A percentile compares a stretch with the other conserved stretches of the same genome.
phyloP scores from a whole-genome alignment of 2,329 filamentous ascomycete species.

The Calonectria ilicicola region DNA sequence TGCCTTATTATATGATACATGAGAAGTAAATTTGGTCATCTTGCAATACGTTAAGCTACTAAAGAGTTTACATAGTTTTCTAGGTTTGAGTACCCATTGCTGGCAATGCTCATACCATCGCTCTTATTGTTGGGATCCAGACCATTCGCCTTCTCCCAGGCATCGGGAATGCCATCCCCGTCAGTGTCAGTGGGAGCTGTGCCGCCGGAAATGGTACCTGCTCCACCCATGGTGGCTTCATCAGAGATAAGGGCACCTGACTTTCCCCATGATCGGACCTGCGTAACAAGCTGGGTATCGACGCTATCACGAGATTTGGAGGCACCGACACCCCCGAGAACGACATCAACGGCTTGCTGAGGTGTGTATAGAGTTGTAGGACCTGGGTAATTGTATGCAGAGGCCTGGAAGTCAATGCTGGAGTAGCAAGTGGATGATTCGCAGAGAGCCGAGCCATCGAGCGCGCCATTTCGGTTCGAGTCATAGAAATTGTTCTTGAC shows the following conservation, averaged over 20 bases:
- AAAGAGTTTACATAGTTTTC: slow-evolving; percentile 65
- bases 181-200: slow-evolving; percentile 56
- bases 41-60: slow-evolving; percentile 35
- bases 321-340: slow-evolving; percentile 55
- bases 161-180: slow-evolving; percentile 63
- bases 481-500: slow-evolving; percentile 66
- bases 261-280: slow-evolving; percentile 60
- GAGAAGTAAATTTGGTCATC: background rate
- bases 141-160: slow-evolving; percentile 58
- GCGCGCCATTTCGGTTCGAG: slow-evolving; percentile 58
- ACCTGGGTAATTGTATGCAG: slow-evolving; percentile 56
- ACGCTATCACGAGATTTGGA: slow-evolving; percentile 57
- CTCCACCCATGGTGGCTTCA: slow-evolving; percentile 57
- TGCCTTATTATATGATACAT: too few species aligned
- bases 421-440: slow-evolving; percentile 58
- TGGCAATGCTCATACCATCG: slow-evolving; percentile 55
- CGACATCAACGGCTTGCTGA: slow-evolving; percentile 53
- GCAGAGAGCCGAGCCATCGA: slow-evolving; percentile 61
- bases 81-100: slow-evolving; percentile 58
- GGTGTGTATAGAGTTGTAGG: slow-evolving; percentile 55
- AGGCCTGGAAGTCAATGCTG: slow-evolving; percentile 55
- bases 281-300: slow-evolving; percentile 55
- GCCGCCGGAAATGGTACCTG: slow-evolving; percentile 53
- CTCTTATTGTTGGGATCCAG: slow-evolving; percentile 51
- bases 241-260: slow-evolving; percentile 58